These are phyloP conservation scores for Cordyceps farinosa DNA, from an alignment of 2,329 filamentous ascomycete species.

Conservation along the genomic window DNA sequence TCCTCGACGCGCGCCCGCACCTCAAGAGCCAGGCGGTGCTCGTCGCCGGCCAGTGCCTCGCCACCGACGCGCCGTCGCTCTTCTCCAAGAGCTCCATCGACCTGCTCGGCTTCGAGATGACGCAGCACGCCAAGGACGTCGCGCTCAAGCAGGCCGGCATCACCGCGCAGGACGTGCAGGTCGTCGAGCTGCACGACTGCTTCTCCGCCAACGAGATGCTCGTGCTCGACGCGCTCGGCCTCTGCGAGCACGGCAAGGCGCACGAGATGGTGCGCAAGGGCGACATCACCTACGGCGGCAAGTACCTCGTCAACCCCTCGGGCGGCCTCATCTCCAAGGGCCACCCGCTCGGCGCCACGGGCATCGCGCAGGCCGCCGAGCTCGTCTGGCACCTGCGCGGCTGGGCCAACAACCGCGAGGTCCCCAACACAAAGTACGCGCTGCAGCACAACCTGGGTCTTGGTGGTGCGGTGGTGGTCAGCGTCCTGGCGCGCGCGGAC, in stretches of 20 bases:
- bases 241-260: slow-evolving; percentile 75
- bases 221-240: slow-evolving; percentile 78
- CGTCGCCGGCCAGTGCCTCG: slow-evolving; percentile 81
- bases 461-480: slow-evolving; percentile 85
- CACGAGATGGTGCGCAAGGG: slow-evolving; percentile 85
- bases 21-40: slow-evolving; percentile 78
- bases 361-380: slow-evolving; percentile 93
- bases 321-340: slow-evolving; percentile 95
- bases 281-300: slow-evolving; percentile 87
- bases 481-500: slow-evolving; percentile 83
- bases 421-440: slow-evolving; percentile 65
- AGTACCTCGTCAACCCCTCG: slow-evolving; percentile 84
- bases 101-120: slow-evolving; percentile 86
- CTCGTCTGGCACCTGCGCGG: slow-evolving; percentile 92
- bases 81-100: slow-evolving; percentile 83
- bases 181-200: slow-evolving; percentile 94
- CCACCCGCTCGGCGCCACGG: slow-evolving; percentile 88
- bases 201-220: slow-evolving; percentile 96
- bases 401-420: slow-evolving; percentile 87
- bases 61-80: slow-evolving; percentile 76
- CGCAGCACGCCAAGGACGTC: slow-evolving; percentile 60
- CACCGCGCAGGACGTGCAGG: slow-evolving; percentile 66
- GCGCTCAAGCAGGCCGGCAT: slow-evolving; percentile 74
- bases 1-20: slow-evolving; percentile 80
- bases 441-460: slow-evolving; percentile 93